Conservation (phyloP, 2,329 filamentous ascomycete genomes). For the Fusarium nematophilum region DNA sequence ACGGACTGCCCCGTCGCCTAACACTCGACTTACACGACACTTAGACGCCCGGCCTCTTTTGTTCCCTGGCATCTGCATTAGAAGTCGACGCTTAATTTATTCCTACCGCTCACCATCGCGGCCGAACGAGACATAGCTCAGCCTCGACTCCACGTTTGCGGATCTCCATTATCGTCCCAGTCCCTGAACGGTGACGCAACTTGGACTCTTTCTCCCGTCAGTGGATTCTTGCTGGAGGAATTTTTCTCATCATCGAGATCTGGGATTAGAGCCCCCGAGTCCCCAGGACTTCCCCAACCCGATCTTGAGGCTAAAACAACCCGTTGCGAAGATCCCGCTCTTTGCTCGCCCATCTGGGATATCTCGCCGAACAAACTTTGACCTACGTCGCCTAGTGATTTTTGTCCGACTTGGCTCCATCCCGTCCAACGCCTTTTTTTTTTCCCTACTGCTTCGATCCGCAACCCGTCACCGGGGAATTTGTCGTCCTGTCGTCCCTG, state of each 20-base stretch:
- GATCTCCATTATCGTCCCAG: slow-evolving; percentile 37
- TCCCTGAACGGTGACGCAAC: slow-evolving; percentile 43
- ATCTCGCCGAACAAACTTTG: slow-evolving; percentile 13
- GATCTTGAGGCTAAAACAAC: slow-evolving; percentile 31
- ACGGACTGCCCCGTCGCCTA: slow-evolving; percentile 25
- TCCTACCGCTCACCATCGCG: slow-evolving; percentile 34
- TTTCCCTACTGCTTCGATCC: slow-evolving; percentile 25
- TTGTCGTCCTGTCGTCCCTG: slow-evolving; percentile 43
- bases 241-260: slow-evolving; percentile 39
- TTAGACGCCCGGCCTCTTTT: slow-evolving; percentile 19
- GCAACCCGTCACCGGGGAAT: slow-evolving; percentile 38
- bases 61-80: slow-evolving; percentile 9
- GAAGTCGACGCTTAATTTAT: slow-evolving; percentile 32
- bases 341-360: slow-evolving; percentile 9
- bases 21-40: slow-evolving; percentile 40
- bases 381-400: slow-evolving; percentile 13
- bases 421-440: slow-evolving; percentile 21
- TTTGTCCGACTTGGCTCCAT: slow-evolving; percentile 11
- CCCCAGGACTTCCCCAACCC: slow-evolving; percentile 19
- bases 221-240: slow-evolving; percentile 32
- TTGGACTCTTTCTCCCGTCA: slow-evolving; percentile 32
- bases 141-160: slow-evolving; percentile 41
- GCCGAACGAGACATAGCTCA: slow-evolving; percentile 39
- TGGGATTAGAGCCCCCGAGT: slow-evolving; percentile 19
- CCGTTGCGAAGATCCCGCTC: slow-evolving; percentile 11